Percentiles rank a stretch among this genome's conserved stretches.
Conservation (phyloP, 129 eudicot species). For the Oenanthe sinensis region DNA sequence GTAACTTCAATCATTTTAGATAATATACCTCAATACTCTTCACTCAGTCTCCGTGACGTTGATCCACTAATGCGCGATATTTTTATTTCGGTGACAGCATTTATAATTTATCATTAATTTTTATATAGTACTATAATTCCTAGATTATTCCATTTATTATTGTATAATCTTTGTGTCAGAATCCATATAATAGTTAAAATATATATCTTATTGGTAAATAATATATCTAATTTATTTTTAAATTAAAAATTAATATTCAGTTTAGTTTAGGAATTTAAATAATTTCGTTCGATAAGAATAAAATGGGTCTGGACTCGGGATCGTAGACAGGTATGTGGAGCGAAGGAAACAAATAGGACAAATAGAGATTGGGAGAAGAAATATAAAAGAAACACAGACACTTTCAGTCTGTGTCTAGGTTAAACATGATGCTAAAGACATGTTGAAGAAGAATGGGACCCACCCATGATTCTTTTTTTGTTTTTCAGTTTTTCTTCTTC, state of each 20-base stretch:
- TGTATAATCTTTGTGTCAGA: no score
- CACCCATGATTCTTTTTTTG: neutral
- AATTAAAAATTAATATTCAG: no score
- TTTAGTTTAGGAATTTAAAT: no score
- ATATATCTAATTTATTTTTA: no score
- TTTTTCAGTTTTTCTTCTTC: neutral
- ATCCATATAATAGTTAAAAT: no score
- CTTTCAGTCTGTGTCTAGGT: neutral
- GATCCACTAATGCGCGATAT: neutral
- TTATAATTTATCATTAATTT: neutral
- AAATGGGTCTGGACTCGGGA: no score
- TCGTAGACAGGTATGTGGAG: no score
- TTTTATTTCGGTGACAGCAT: neutral
- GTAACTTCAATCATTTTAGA: neutral
- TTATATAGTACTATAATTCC: no score
- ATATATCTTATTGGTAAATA: no score
- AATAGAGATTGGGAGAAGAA: neutral
- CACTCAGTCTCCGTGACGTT: neutral
- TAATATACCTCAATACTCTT: neutral
- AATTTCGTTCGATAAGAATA: no score
- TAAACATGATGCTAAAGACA: neutral
- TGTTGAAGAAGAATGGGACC: conserved; percentile 1
- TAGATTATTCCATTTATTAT: no score
- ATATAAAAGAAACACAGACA: neutral
- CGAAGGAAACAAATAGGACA: no score